phyloP scores from a whole-genome alignment of 441 rosid genomes.

The Jatropha multifida region DNA sequence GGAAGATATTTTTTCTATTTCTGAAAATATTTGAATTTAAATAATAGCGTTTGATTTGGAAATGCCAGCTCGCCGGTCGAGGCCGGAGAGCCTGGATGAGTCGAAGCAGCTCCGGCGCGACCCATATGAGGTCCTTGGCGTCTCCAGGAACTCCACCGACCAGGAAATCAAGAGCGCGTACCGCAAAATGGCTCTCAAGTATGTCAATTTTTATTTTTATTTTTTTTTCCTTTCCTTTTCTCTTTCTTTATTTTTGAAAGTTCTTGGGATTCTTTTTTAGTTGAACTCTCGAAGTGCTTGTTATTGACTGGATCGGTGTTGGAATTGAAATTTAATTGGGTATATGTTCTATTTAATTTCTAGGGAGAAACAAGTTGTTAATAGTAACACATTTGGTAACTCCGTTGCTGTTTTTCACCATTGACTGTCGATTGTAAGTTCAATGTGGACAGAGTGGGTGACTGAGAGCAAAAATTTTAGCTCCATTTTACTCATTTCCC shows the following conservation, averaged over 20 bases:
- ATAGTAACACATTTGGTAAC: background rate
- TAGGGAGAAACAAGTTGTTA: background rate
- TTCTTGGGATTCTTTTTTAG: background rate
- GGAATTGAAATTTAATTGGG: background rate
- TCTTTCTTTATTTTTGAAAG: background rate
- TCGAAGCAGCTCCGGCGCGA: constrained; percentile 77
- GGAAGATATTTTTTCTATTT: background rate
- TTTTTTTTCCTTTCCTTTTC: background rate
- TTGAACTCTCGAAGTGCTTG: background rate
- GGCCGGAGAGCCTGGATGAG: constrained; percentile 67
- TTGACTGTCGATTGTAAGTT: too few species aligned
- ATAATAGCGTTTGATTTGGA: constrained; percentile 20
- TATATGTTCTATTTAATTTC: background rate
- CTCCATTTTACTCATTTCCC: background rate
- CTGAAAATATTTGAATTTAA: background rate
- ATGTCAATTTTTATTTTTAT: constrained; percentile 18
- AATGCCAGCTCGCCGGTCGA: constrained; percentile 75
- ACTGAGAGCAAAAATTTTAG: background rate
- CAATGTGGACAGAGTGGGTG: background rate
- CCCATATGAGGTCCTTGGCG: constrained; percentile 84
- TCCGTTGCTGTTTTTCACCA: background rate
- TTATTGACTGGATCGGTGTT: background rate
- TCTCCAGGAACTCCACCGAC: constrained; percentile 72
- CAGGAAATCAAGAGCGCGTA: constrained; percentile 90
- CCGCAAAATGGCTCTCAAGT: constrained; percentile 96